A percentile compares a stretch with the other conserved stretches of the same genome.
These are phyloP conservation scores for Pichia sp. DNA, from an alignment of 1,139 yeast species.

Conservation along the genomic window DNA sequence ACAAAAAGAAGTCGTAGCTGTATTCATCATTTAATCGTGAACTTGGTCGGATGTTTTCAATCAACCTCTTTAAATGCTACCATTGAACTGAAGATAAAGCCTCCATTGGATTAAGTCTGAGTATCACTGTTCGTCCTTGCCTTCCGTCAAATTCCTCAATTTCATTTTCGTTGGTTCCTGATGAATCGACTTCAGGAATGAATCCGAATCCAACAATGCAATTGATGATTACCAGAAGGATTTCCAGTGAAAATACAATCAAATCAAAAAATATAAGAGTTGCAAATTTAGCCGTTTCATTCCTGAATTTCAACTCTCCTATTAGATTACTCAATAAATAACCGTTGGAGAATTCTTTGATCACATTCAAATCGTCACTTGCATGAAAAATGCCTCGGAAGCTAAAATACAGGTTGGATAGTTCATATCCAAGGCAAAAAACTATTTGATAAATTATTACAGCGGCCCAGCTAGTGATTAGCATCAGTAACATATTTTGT, in stretches of 20 bases:
- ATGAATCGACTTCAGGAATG: slow-evolving; percentile 9
- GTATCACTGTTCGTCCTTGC: not conserved
- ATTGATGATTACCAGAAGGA: slow-evolving; percentile 26
- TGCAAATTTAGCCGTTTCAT: slow-evolving; percentile 24
- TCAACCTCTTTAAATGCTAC: too few relatives aligned
- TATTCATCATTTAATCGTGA: too few relatives aligned
- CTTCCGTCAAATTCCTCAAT: slow-evolving; percentile 28
- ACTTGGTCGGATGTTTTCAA: too few relatives aligned
- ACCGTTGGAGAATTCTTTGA: slow-evolving; percentile 24
- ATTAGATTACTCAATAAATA: slow-evolving; percentile 31
- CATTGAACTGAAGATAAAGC: not conserved
- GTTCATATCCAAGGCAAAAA: slow-evolving; percentile 10
- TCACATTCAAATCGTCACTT: slow-evolving; percentile 20
- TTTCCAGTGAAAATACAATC: slow-evolving; percentile 24
- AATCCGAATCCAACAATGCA: slow-evolving; percentile 27
- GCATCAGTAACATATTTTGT: slow-evolving; percentile 7
- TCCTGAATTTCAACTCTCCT: slow-evolving; percentile 33
- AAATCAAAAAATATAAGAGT: slow-evolving; percentile 26
- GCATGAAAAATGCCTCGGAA: too few relatives aligned
- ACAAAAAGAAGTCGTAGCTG: too few relatives aligned
- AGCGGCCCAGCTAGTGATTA: slow-evolving; percentile 9
- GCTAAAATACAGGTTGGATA: too few relatives aligned
- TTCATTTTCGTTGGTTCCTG: slow-evolving; percentile 11
- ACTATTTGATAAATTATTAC: slow-evolving; percentile 22
- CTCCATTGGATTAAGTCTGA: not conserved